These are phyloP conservation scores for Colletotrichum sp. DNA, from an alignment of 2,329 filamentous ascomycete genomes.

Conservation along the genomic window DNA sequence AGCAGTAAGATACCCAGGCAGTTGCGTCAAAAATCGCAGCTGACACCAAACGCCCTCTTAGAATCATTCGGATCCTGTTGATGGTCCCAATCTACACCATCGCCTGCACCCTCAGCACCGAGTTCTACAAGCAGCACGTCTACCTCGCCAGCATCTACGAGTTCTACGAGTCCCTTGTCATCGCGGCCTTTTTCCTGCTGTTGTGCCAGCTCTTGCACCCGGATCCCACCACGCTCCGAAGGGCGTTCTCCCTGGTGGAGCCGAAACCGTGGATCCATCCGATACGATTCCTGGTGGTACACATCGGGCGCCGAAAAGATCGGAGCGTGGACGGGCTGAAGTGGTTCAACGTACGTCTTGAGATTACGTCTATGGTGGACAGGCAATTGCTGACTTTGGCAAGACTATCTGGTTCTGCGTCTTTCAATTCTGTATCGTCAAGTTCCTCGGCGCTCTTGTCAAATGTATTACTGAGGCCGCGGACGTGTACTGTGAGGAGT, in stretches of 20 bases:
- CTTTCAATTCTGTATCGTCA: background rate
- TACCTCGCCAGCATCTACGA: constrained; percentile 2
- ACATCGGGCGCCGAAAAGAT: background rate
- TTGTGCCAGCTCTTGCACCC: background rate
- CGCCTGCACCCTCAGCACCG: background rate
- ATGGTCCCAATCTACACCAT: constrained; percentile 6
- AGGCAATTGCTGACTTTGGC: background rate
- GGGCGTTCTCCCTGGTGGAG: background rate
- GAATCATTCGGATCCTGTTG: background rate
- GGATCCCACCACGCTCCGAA: background rate
- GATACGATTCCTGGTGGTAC: background rate
- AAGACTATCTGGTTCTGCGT: background rate
- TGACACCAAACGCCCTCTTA: background rate
- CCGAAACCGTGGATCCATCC: background rate
- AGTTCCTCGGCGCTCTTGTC: background rate
- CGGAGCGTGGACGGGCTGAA: background rate
- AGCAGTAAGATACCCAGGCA: background rate
- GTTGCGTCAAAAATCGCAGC: accelerated
- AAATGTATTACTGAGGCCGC: background rate
- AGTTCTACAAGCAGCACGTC: background rate
- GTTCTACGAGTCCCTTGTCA: constrained; percentile 1
- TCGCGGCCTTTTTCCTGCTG: background rate
- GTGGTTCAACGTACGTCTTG: background rate
- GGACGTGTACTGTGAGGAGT: background rate
- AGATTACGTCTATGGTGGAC: background rate